Percentiles rank a stretch among this genome's conserved stretches.
Evolutionary conservation across 2,329 filamentous ascomycete genomes (phyloP).

Genomic region (Ophiosphaerella korrae): DNA sequence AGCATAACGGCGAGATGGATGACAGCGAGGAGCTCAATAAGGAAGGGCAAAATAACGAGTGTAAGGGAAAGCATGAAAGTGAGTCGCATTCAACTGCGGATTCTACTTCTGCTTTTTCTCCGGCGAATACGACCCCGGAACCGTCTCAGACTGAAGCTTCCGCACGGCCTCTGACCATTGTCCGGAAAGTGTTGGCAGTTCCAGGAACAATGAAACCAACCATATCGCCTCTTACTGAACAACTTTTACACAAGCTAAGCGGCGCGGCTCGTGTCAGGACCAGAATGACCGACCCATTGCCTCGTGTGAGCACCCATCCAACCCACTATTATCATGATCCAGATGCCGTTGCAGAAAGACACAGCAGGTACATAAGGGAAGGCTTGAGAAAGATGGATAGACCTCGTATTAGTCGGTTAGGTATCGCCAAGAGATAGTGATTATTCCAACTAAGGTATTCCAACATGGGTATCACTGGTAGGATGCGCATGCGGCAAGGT

Average conservation of each 20-base stretch:
- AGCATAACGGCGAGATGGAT: no score
- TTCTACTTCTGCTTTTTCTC: no score
- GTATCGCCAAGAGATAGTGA: no score
- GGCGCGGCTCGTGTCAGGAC: background rate
- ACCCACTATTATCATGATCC: conserved; percentile 6
- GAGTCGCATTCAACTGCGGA: no score
- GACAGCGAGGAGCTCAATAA: no score
- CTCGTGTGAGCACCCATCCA: conserved; percentile 5
- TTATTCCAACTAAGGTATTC: no score
- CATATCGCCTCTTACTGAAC: conserved; percentile 1
- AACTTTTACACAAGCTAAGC: conserved; percentile 2
- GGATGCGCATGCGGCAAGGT: no score
- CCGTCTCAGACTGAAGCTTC: background rate
- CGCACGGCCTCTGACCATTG: background rate
- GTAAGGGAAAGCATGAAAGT: no score
- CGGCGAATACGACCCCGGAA: background rate
- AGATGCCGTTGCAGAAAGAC: conserved; percentile 1
- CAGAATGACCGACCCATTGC: background rate
- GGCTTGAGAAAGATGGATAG: conserved; percentile 5
- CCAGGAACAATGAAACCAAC: conserved; percentile 1
- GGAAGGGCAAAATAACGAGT: no score
- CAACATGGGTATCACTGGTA: no score
- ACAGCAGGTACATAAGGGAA: conserved; percentile 7
- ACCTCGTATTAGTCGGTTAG: background rate
- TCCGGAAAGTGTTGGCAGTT: background rate